Base-by-base conservation (phyloP, 1,284 basidiomycete genomes). In the Ustilago tritici region DNA sequence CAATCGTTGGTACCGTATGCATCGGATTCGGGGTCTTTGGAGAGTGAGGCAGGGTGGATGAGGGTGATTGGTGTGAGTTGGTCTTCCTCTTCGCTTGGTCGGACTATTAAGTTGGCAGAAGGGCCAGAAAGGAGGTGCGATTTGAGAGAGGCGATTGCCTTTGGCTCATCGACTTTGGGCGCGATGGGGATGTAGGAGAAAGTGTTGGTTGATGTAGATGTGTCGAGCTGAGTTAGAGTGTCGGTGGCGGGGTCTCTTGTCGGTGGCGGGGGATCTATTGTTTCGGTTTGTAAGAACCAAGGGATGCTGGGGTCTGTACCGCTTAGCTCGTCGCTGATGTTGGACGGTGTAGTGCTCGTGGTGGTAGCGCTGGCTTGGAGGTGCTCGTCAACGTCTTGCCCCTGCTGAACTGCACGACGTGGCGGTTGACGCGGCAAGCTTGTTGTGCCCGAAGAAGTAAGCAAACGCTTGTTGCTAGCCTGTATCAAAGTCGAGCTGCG, bases 221-320 rank as follows among this genome's bases (percentile, higher is more conserved):
- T 34, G 1, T 63, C 61, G 2, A 41, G 10, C 2, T 17, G 23
- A 41, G 57, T 32, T 41, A 62, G 10, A 36, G 52, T 11, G 9
- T 36, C 5, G 3, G 54, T 8, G 2, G 23, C 4, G 34, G 52
- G 4, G n/a, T 67, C 61, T 4, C 40, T 17, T 3, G 40, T 17
- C 15, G 66, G 23, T 36, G 49, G 8, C 10, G 76, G 74, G 8
- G 57, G 47, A 17, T 82, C 80, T 38, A 82, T 71, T 28, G 68
- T 76, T 46, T 80, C 66, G 34, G 74, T 76, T 40, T 80, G 66
- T 58, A 83, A 66, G 61, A 83, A 83, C 81, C 81, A 83, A 0
- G 81, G 81, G 34, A 80, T 71, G 53, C 61, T 34, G 7, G 70
- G 61, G 23, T 78, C 75, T 54, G 74, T 71, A 32, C 74, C 69